phyloP scores from a whole-genome alignment of 176 grass and related monocot genomes.

The Zoysia japonica region DNA sequence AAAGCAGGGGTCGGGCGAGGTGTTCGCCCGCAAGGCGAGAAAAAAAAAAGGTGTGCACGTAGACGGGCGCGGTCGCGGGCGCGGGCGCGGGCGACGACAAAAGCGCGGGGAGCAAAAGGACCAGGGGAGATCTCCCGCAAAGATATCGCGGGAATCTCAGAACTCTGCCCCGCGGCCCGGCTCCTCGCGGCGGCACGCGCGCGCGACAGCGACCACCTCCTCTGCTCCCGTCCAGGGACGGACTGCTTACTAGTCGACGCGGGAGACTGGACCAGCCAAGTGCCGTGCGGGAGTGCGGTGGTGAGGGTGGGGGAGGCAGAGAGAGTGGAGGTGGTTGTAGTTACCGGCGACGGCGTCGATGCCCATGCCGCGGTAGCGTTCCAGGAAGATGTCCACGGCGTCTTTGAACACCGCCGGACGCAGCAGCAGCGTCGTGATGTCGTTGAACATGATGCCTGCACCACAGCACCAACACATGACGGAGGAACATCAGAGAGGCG shows the following conservation, averaged over 20 bases:
- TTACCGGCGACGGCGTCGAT: conserved; percentile 90
- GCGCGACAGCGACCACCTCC: conserved; percentile 14
- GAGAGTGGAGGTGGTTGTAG: rapidly evolving
- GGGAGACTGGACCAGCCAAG: background rate
- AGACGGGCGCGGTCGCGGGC: background rate
- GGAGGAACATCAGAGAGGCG: no score
- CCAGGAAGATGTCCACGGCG: conserved; percentile 82
- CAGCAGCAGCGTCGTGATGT: conserved; percentile 95
- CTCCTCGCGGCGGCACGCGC: conserved; percentile 17
- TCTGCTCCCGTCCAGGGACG: background rate
- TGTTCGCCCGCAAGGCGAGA: background rate
- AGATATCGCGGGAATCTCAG: conserved; percentile 67
- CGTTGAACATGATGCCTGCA: conserved; percentile 98
- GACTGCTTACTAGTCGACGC: background rate
- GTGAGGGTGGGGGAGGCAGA: background rate
- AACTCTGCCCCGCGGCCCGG: conserved; percentile 39
- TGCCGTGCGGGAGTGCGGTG: background rate
- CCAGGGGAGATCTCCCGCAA: conserved; percentile 48
- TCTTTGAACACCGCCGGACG: conserved; percentile 78
- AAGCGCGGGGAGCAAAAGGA: conserved; percentile 49
- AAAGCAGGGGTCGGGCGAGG: background rate
- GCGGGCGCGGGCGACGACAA: conserved; percentile 32
- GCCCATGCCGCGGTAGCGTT: conserved; percentile 71
- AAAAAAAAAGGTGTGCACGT: background rate
- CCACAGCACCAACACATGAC: background rate